Evolutionary conservation across 73 alveolate species (phyloP).

Genomic region (Paraurostyla sp.): DNA sequence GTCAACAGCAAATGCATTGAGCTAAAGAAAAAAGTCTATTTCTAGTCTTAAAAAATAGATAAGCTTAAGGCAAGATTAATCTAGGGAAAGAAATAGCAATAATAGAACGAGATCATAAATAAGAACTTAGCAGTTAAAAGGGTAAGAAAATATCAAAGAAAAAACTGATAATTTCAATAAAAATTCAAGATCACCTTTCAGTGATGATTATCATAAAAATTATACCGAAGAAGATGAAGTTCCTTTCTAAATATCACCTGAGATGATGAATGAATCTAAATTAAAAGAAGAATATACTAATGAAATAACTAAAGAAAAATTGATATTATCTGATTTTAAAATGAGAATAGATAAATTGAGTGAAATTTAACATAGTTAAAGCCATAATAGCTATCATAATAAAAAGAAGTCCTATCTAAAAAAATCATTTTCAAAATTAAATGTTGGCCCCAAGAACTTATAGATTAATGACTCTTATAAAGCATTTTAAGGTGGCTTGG

Average conservation of each 20-base stretch:
- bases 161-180: not conserved
- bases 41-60: too few relatives aligned
- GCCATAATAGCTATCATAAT: not conserved
- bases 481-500: not conserved
- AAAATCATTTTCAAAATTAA: slow-evolving; percentile 11
- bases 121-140: not conserved
- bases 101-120: not conserved
- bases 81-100: not conserved
- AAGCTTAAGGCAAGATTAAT: too few relatives aligned
- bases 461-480: not conserved
- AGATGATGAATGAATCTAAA: not conserved
- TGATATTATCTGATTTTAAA: not conserved
- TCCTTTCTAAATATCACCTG: not conserved
- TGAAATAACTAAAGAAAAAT: too few relatives aligned
- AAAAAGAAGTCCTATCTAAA: not conserved
- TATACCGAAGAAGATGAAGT: not conserved
- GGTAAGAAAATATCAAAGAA: not conserved
- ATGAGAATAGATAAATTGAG: not conserved
- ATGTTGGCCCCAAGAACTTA: not conserved
- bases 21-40: too few relatives aligned
- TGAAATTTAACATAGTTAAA: not conserved
- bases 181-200: not conserved
- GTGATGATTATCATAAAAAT: not conserved
- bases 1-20: too few relatives aligned
- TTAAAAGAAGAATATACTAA: too few relatives aligned